Conservation (phyloP, 2,329 filamentous ascomycete genomes). For the Verticillium tricorpus region DNA sequence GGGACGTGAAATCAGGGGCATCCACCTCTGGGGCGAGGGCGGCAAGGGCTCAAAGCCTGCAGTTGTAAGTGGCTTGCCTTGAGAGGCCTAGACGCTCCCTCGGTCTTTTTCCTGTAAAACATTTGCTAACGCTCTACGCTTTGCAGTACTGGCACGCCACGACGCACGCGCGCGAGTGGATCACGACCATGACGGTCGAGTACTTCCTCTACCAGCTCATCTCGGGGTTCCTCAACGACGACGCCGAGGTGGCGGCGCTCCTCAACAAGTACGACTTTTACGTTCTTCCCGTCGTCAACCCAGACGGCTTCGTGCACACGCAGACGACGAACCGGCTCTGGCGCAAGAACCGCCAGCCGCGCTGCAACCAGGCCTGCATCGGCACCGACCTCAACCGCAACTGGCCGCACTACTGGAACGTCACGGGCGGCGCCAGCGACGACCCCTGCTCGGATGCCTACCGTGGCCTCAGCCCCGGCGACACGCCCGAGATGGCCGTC, state of each 20-base stretch:
- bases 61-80: conserved; percentile 17
- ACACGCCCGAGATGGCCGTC: conserved; percentile 41
- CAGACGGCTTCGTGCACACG: conserved; percentile 52
- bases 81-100: no score
- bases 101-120: background rate
- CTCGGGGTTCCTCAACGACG: conserved; percentile 33
- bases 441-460: conserved; percentile 39
- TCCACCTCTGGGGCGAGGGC: conserved; percentile 48
- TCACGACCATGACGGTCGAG: conserved; percentile 48
- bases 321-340: conserved; percentile 47
- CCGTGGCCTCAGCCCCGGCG: conserved; percentile 27
- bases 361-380: conserved; percentile 27
- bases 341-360: conserved; percentile 45
- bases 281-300: conserved; percentile 59
- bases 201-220: conserved; percentile 48
- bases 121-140: background rate
- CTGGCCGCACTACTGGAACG: conserved; percentile 44
- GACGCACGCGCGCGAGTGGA: conserved; percentile 59
- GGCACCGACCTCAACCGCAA: conserved; percentile 48
- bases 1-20: conserved; percentile 54
- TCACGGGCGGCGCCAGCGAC: conserved; percentile 36
- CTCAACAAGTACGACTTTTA: conserved; percentile 64
- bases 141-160: conserved; percentile 46
- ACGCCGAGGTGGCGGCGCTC: conserved; percentile 31
- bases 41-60: conserved; percentile 44